phyloP scores from a whole-genome alignment of 2,329 filamentous ascomycete genomes.

The Fusarium bulbicola region DNA sequence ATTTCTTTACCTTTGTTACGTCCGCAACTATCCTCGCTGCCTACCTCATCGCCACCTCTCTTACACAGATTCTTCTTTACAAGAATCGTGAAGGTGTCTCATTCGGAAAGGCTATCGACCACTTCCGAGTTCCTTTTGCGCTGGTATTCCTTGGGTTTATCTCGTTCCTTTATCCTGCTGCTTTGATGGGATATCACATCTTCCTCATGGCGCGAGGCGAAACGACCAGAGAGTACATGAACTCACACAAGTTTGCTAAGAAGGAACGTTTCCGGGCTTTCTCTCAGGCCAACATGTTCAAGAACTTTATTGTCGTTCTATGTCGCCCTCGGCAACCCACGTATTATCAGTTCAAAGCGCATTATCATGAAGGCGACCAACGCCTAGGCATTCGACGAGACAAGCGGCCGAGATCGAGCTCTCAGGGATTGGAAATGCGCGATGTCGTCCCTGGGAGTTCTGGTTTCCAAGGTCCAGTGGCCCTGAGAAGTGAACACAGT shows the following conservation, averaged over 20 bases:
- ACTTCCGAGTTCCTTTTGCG: slow-evolving; percentile 83
- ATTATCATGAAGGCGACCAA: slow-evolving; percentile 83
- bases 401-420: slow-evolving; percentile 57
- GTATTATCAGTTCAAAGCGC: slow-evolving; percentile 86
- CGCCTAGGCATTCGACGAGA: slow-evolving; percentile 69
- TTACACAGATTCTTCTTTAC: slow-evolving; percentile 85
- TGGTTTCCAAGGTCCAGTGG: slow-evolving; percentile 64
- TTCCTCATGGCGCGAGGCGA: slow-evolving; percentile 92
- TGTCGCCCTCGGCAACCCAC: slow-evolving; percentile 85
- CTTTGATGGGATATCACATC: slow-evolving; percentile 87
- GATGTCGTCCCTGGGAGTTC: slow-evolving; percentile 58
- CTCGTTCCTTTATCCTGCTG: slow-evolving; percentile 80
- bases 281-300: slow-evolving; percentile 76
- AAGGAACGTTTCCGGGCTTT: slow-evolving; percentile 92
- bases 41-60: slow-evolving; percentile 78
- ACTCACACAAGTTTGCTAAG: slow-evolving; percentile 93
- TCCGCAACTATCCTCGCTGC: slow-evolving; percentile 79
- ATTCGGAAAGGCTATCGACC: slow-evolving; percentile 73
- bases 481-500: slow-evolving; percentile 51
- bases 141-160: slow-evolving; percentile 86
- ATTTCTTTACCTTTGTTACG: slow-evolving; percentile 92
- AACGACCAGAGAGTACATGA: slow-evolving; percentile 95
- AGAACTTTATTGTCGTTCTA: slow-evolving; percentile 84
- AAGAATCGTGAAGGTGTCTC: slow-evolving; percentile 68
- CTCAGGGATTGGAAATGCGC: slow-evolving; percentile 83